Percentiles rank a stretch among this genome's conserved stretches.
Evolutionary conservation across 2,329 filamentous ascomycete genomes (phyloP).

Genomic region (Clonostachys chloroleuca): DNA sequence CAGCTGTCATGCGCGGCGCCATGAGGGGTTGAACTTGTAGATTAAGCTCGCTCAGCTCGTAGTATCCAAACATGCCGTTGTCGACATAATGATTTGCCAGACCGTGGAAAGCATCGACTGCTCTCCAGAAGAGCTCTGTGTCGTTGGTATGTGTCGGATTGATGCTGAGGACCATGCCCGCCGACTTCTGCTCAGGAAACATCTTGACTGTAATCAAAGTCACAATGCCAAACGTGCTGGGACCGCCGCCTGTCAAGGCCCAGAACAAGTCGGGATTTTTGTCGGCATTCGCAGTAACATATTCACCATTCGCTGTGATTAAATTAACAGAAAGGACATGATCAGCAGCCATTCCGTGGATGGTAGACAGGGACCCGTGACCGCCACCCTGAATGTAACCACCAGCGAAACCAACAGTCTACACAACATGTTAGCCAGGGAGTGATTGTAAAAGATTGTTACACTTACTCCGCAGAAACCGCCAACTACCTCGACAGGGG

Average conservation of each 20-base stretch:
- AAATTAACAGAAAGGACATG: slow-evolving; percentile 38
- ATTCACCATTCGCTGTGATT: slow-evolving; percentile 35
- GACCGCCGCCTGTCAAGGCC: slow-evolving; percentile 48
- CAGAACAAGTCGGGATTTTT: slow-evolving; percentile 48
- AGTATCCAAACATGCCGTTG: too few species aligned
- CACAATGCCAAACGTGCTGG: slow-evolving; percentile 47
- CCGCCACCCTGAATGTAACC: slow-evolving; percentile 59
- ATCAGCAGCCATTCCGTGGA: slow-evolving; percentile 56
- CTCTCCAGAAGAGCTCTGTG: slow-evolving; percentile 17
- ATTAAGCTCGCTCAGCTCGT: too few species aligned
- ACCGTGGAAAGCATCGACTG: too few species aligned
- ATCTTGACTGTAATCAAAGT: slow-evolving; percentile 42
- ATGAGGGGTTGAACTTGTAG: neutral
- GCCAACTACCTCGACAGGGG: slow-evolving; percentile 50
- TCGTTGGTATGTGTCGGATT: slow-evolving; percentile 25
- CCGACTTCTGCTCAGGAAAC: slow-evolving; percentile 19
- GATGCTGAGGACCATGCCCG: slow-evolving; percentile 21
- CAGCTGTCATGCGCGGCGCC: neutral
- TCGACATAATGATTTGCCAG: too few species aligned
- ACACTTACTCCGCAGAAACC: slow-evolving; percentile 17
- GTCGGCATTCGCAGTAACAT: slow-evolving; percentile 30
- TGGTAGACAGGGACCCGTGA: slow-evolving; percentile 45
- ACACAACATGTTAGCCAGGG: neutral
- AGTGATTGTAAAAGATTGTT: too few species aligned
- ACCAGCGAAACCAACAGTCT: slow-evolving; percentile 51